These are phyloP conservation scores for Leishmania martiniquensis DNA, from an alignment of 208 protist species.

Conservation along the genomic window DNA sequence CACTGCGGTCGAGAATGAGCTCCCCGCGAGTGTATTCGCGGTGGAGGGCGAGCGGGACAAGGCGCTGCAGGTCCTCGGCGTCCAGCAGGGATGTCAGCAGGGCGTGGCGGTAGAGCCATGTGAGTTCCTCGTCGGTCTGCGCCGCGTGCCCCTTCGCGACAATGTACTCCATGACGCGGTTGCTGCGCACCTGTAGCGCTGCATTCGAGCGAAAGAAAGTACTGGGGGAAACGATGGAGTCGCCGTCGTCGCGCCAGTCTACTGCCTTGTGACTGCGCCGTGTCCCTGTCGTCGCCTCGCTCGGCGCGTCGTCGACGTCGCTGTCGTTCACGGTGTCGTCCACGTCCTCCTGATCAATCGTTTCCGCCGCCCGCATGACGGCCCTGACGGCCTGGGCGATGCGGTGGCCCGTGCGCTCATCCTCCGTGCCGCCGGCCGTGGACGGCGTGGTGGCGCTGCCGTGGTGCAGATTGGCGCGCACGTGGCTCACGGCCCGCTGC, in stretches of 20 bases:
- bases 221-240: slow-evolving; percentile 40
- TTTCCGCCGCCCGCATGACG: slow-evolving; percentile 29
- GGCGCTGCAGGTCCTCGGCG: slow-evolving; percentile 39
- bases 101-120: slow-evolving; percentile 61
- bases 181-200: slow-evolving; percentile 38
- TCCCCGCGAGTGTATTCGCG: slow-evolving; percentile 75
- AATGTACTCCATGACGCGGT: slow-evolving; percentile 61
- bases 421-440: not conserved
- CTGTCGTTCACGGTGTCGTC: slow-evolving; percentile 14
- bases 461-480: slow-evolving; percentile 12
- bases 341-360: slow-evolving; percentile 31
- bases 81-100: slow-evolving; percentile 58
- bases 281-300: slow-evolving; percentile 18
- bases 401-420: slow-evolving; percentile 23
- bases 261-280: slow-evolving; percentile 19
- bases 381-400: slow-evolving; percentile 23
- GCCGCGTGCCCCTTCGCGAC: slow-evolving; percentile 41
- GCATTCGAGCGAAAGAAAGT: slow-evolving; percentile 43
- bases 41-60: slow-evolving; percentile 51
- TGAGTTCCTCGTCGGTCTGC: slow-evolving; percentile 50
- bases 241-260: slow-evolving; percentile 60
- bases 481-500: slow-evolving; percentile 28
- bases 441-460: not conserved
- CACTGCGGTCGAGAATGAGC: slow-evolving; percentile 44
- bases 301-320: slow-evolving; percentile 19